These are phyloP conservation scores for Komagataella phaffii DNA, from an alignment of 805 yeast species.

Conservation along the genomic window DNA sequence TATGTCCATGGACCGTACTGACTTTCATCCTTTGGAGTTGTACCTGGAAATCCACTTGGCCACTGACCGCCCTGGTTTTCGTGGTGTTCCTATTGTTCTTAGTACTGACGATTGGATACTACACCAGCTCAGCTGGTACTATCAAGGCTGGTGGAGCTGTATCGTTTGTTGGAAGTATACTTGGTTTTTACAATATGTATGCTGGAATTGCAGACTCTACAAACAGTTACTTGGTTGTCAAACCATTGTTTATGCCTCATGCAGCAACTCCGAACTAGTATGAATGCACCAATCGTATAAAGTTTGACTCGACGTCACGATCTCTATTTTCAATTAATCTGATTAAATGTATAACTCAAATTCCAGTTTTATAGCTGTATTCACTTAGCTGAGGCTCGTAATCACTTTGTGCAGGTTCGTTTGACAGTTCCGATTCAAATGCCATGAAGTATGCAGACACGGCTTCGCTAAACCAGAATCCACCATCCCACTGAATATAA, in stretches of 20 bases:
- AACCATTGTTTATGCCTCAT: conserved; percentile 36
- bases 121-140: conserved; percentile 18
- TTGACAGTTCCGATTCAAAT: conserved; percentile 13
- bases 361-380: not conserved
- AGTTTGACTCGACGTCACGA: not conserved
- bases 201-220: conserved; percentile 33
- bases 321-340: not conserved
- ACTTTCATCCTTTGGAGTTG: conserved; percentile 30
- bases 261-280: conserved; percentile 8
- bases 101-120: conserved; percentile 28
- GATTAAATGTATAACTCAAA: no score
- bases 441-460: conserved; percentile 24
- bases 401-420: not conserved
- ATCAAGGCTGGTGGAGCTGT: conserved; percentile 35
- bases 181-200: conserved; percentile 32
- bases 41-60: conserved; percentile 34
- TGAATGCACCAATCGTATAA: not conserved
- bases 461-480: conserved; percentile 33
- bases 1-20: conserved; percentile 39
- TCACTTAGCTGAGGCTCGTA: not conserved
- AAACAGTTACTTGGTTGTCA: conserved; percentile 43
- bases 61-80: conserved; percentile 24
- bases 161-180: conserved; percentile 26
- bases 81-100: conserved; percentile 31
- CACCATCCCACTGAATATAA: conserved; percentile 26